These are phyloP conservation scores for Penicillium verrucosum DNA, from an alignment of 2,329 filamentous ascomycete genomes.

Conservation along the genomic window DNA sequence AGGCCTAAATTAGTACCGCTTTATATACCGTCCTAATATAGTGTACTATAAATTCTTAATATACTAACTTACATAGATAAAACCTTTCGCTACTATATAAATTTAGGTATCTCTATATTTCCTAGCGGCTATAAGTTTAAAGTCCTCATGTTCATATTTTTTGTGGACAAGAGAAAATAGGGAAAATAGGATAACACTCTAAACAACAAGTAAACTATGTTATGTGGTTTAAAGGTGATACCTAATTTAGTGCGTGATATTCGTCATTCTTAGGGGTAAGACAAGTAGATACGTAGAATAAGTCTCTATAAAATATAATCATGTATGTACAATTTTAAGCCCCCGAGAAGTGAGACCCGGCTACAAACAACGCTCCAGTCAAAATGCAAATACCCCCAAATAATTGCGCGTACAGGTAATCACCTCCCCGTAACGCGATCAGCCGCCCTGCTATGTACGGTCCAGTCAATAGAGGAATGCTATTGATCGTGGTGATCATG, in stretches of 20 bases:
- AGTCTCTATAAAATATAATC: neutral
- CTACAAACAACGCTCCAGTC: slow-evolving; percentile 9
- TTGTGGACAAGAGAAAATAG: neutral
- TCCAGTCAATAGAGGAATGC: slow-evolving; percentile 45
- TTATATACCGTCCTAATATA: no score
- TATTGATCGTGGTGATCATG: slow-evolving; percentile 48
- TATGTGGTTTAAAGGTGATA: neutral
- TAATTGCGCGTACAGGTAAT: slow-evolving; percentile 46
- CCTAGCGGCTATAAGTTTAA: no score
- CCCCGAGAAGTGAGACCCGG: slow-evolving; percentile 7
- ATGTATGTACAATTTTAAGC: neutral
- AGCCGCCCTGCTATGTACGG: slow-evolving; percentile 49
- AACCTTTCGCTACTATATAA: no score
- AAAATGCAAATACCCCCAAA: slow-evolving; percentile 36
- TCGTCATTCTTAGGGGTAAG: neutral
- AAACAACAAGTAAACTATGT: neutral
- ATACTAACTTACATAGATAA: no score
- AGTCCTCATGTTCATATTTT: neutral
- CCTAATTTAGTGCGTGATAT: neutral
- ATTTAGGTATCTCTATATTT: no score
- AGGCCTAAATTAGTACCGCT: no score
- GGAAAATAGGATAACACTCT: neutral
- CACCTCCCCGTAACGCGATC: slow-evolving; percentile 40
- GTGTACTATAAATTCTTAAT: no score
- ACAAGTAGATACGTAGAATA: neutral